A percentile compares a stretch with the other conserved stretches of the same genome.
These are phyloP conservation scores for Meripilus lineatus DNA, from an alignment of 1,284 basidiomycete species.

Conservation along the genomic window DNA sequence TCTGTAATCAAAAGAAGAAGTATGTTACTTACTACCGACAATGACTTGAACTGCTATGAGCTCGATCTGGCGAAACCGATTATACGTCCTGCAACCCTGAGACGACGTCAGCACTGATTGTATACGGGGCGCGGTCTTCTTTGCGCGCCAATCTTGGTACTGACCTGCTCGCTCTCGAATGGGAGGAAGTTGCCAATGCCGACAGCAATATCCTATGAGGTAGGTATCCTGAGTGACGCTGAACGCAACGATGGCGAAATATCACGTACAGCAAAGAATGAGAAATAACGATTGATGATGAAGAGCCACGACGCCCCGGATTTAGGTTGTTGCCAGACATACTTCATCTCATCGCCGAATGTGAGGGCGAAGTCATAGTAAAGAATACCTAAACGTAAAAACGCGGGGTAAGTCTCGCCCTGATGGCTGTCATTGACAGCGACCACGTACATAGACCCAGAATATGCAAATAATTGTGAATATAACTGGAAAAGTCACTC, in stretches of 20 bases:
- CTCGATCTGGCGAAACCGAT: slow-evolving; percentile 24
- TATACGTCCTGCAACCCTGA: slow-evolving; percentile 21
- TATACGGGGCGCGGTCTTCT: too few relatives aligned
- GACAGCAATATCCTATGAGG: slow-evolving; percentile 22
- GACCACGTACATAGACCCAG: slow-evolving; percentile 21
- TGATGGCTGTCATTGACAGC: too few relatives aligned
- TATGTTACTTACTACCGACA: slow-evolving; percentile 23
- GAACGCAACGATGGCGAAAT: not conserved
- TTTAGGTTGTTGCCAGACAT: slow-evolving; percentile 22
- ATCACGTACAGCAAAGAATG: slow-evolving; percentile 22
- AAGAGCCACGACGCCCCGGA: slow-evolving; percentile 16
- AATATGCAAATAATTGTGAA: slow-evolving; percentile 18
- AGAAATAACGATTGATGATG: slow-evolving; percentile 25
- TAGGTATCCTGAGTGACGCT: not conserved
- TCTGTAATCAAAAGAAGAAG: too few relatives aligned
- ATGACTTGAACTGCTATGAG: slow-evolving; percentile 24
- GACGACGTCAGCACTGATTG: slow-evolving; percentile 1
- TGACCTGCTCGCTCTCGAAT: slow-evolving; percentile 5
- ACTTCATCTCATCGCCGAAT: slow-evolving; percentile 20
- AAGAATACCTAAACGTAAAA: slow-evolving; percentile 17
- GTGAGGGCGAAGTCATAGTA: slow-evolving; percentile 27
- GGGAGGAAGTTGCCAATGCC: slow-evolving; percentile 22
- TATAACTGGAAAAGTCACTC: too few relatives aligned
- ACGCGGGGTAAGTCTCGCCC: not conserved
- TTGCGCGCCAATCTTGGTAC: too few relatives aligned